Evolutionary conservation across 441 rosid species (phyloP).

Genomic region (Populus trichocarpa): DNA sequence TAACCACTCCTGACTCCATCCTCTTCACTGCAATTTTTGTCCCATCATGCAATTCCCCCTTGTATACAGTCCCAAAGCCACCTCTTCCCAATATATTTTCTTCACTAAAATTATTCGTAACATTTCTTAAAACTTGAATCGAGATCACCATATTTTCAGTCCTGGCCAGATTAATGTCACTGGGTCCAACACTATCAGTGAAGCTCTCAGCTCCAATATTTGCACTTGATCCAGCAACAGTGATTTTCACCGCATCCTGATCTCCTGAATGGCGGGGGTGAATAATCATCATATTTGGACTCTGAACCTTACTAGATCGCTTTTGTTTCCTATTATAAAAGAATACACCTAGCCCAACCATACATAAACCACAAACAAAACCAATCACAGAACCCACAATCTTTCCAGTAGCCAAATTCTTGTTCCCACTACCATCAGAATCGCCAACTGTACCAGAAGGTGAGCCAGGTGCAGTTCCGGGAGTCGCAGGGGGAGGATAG

Average conservation of each 20-base stretch:
- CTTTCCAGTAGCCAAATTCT: slow-evolving; percentile 32
- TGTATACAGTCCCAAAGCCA: no score
- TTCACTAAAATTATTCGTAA: slow-evolving; percentile 65
- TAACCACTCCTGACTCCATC: no score
- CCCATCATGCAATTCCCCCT: no score
- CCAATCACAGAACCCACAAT: slow-evolving; percentile 49
- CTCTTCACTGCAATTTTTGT: no score
- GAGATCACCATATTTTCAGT: slow-evolving; percentile 68
- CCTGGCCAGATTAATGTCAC: slow-evolving; percentile 61
- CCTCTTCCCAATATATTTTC: no score
- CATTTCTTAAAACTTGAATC: slow-evolving; percentile 61
- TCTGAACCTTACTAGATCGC: slow-evolving; percentile 47
- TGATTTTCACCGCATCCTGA: slow-evolving; percentile 42
- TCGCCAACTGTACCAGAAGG: neutral
- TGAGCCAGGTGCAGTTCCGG: neutral
- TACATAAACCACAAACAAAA: slow-evolving; percentile 35
- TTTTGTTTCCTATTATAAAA: slow-evolving; percentile 34
- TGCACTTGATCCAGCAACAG: slow-evolving; percentile 50
- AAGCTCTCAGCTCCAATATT: slow-evolving; percentile 33
- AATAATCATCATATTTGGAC: slow-evolving; percentile 45
- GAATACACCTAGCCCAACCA: slow-evolving; percentile 41
- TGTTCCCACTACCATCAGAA: slow-evolving; percentile 16
- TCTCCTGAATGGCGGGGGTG: slow-evolving; percentile 64
- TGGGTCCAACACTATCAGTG: slow-evolving; percentile 35
- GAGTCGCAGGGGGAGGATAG: slow-evolving; percentile 19